Base-by-base conservation (phyloP, 2,329 filamentous ascomycete genomes). In the Botryosphaeria agaves region DNA sequence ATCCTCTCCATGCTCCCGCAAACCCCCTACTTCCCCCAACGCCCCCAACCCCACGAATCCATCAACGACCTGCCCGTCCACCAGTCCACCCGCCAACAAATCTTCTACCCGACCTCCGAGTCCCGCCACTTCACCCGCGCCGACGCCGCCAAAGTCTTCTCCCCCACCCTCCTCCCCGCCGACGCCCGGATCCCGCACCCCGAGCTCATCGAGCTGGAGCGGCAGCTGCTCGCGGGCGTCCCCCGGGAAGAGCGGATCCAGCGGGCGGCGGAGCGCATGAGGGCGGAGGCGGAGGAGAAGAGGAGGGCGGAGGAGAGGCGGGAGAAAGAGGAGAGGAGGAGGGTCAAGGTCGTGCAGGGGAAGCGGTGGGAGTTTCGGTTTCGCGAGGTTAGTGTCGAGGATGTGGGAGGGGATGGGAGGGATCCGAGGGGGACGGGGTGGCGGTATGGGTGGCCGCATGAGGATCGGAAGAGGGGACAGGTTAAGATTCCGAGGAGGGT, bases 1-100 rank as follows among this genome's bases (percentile, higher is more conserved):
- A 64, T 95, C 15, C 62, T 82, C 42, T 56, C 60, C 19, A 92
- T 94, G 84, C 61, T 95, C 4, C 84, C 83, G 3, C 66, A 65
- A 32, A 80, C 72, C n/a, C 56, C 57, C 3, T 45, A 48, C 27
- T 37, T 49, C 17, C 33, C 43, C 16, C 44, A 41, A 33, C 51
- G 52, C 5, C 55, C 56, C 17, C 38, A 45, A 2, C 46, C 49
- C 6, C 70, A 76, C 44, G 72, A 76, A 49, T 56, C 64, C 15
- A 72, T 76, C 45, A 76, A 76, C 43, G 72, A 76, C 42, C 61
- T 76, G 19, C 65, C 66, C 14, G 49, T 74, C 46, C 68, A 74
- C 46, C 57, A 64, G 3, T 53, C 64, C 36, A 61, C 62, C 32
- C 46, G 61, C 41, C 46, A 63, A 42, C 56, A 69, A 57, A 52